These are phyloP conservation scores for Yamadazyma dendronema DNA, from an alignment of 1,139 yeast species.

Conservation along the genomic window DNA sequence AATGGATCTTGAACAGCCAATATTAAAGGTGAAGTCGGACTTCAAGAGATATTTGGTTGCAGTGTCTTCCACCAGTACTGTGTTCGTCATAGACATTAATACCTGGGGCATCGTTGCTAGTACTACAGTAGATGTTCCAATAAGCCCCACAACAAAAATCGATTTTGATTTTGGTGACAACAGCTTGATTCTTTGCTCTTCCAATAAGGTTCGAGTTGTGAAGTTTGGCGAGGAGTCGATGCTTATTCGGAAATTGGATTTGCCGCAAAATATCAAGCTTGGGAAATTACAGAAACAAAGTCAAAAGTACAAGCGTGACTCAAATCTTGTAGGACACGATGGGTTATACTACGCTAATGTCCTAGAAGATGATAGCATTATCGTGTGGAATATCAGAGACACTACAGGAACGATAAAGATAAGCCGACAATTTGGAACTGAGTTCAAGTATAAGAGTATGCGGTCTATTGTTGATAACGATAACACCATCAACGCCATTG, in stretches of 20 bases:
- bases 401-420: slow-evolving; percentile 11
- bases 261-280: slow-evolving; percentile 18
- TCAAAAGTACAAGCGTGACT: slow-evolving; percentile 11
- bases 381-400: slow-evolving; percentile 43
- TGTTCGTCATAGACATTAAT: slow-evolving; percentile 24
- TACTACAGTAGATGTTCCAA: slow-evolving; percentile 9
- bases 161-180: slow-evolving; percentile 57
- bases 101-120: slow-evolving; percentile 12
- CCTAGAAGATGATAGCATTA: slow-evolving; percentile 34
- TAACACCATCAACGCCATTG: slow-evolving; percentile 25
- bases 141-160: slow-evolving; percentile 14
- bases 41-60: slow-evolving; percentile 27
- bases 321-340: slow-evolving; percentile 32
- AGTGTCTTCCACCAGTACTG: slow-evolving; percentile 15
- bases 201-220: slow-evolving; percentile 24
- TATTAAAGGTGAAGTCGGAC: slow-evolving; percentile 29
- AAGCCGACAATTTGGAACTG: slow-evolving; percentile 11
- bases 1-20: slow-evolving; percentile 17
- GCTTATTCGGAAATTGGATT: slow-evolving; percentile 10
- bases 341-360: slow-evolving; percentile 39
- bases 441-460: slow-evolving; percentile 16
- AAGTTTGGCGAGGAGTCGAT: slow-evolving; percentile 16
- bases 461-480: slow-evolving; percentile 17
- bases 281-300: slow-evolving; percentile 21
- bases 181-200: slow-evolving; percentile 32